Base-by-base conservation (phyloP, 768 basidiomycete genomes). In the Mycena maculata region DNA sequence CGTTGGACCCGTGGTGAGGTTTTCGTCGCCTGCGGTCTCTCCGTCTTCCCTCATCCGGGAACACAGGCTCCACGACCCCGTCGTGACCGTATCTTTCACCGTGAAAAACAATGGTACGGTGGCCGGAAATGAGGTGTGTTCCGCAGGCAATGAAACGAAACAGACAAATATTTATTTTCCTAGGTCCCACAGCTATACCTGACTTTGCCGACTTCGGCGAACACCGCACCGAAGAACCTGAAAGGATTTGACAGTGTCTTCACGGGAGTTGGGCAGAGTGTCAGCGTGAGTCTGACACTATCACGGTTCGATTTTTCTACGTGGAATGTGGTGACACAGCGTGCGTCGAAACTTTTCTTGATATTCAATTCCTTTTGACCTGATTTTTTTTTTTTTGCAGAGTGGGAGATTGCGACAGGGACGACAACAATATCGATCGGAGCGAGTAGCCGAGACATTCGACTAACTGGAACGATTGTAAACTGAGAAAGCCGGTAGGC, bases 131-230 rank as follows among this genome's bases (percentile, higher is more conserved):
- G 89, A 89, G 79, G 87, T 86, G 64, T 20, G 78, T 54, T n/a
- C 41, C 15, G 23, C 33, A 7, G 6, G 33, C 6, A 36, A 7
- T 7, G 13, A 13, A 36, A 36, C 13, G 33, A 36, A 13, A 36
- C 13, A 36, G 8, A 36, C 8, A 6, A 13, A 13, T 36, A 7
- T 36, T 33, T n/a, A 38, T 53, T 25, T 18, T 25, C 49, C 8
- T 39, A 88, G 87, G 80, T 87, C 42, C 85, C 87, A 12, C 88
- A 90, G 72, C 74, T 90, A 23, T 90, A 89, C 73, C 77, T 85
- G 33, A 77, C 80, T 11, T 83, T 82, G 27, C 88, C 87, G 9
- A 72, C 84, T 10, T 82, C 84, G 4, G 80, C 86, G 1, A 75
- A 81, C 16, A 78, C 82, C 3, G 84, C 88, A 5, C 88, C 88